These are phyloP conservation scores for Dryas octopetala DNA, from an alignment of 306 rosid species.

Conservation along the genomic window DNA sequence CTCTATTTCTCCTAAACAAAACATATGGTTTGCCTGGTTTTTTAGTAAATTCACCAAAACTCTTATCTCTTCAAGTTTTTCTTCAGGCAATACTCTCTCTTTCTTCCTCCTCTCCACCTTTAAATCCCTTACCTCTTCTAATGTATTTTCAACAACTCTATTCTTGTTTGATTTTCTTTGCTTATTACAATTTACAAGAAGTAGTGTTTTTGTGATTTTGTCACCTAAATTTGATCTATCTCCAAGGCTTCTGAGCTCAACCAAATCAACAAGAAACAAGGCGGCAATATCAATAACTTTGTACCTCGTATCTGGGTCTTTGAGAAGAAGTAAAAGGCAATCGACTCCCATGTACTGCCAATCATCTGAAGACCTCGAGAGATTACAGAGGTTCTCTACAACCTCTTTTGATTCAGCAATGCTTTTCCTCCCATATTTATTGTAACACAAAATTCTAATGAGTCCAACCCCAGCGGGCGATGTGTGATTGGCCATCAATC, in stretches of 20 bases:
- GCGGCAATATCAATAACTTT: conserved; percentile 46
- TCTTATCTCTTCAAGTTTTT: conserved; percentile 41
- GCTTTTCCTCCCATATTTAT: conserved; percentile 51
- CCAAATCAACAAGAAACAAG: conserved; percentile 52
- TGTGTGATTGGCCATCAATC: conserved; percentile 49
- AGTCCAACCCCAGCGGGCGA: conserved; percentile 77
- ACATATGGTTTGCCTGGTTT: conserved; percentile 50
- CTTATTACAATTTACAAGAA: conserved; percentile 19
- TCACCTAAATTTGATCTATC: conserved; percentile 56
- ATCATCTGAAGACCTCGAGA: conserved; percentile 80
- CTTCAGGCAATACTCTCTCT: conserved; percentile 36
- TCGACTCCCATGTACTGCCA: conserved; percentile 86
- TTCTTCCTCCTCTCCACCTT: conserved; percentile 38
- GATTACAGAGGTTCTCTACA: conserved; percentile 45
- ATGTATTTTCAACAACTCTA: conserved; percentile 7
- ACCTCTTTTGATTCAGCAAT: conserved; percentile 46
- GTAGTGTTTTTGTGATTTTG: conserved; percentile 47
- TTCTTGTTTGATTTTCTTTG: conserved; percentile 16
- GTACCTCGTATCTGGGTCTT: conserved; percentile 61
- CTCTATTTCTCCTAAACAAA: conserved; percentile 52
- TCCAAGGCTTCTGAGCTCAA: conserved; percentile 57
- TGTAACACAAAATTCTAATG: conserved; percentile 62
- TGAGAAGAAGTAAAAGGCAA: conserved; percentile 73
- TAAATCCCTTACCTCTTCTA: conserved; percentile 37
- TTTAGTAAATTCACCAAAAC: conserved; percentile 37